Conservation (phyloP, 1,284 basidiomycete genomes). For the Exobasidium cylindrosporum region DNA sequence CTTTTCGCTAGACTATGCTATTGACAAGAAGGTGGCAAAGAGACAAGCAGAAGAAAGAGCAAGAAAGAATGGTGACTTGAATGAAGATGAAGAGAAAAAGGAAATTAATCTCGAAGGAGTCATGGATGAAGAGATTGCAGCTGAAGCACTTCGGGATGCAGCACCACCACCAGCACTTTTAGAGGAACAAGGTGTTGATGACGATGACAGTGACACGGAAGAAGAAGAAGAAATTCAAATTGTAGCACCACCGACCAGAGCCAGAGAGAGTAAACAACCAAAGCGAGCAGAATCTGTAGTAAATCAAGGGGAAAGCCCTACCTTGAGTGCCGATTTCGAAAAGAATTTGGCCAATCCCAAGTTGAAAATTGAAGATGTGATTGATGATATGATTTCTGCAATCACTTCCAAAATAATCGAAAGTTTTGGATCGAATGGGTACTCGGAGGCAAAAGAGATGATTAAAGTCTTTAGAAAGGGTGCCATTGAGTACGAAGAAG, state of each 20-base stretch:
- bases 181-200: neutral
- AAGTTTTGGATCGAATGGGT: slow-evolving; percentile 11
- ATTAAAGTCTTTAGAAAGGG: neutral
- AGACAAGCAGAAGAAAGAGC: neutral
- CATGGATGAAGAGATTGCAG: slow-evolving; percentile 11
- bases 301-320: neutral
- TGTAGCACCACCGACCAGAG: neutral
- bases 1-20: neutral
- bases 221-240: slow-evolving; percentile 9
- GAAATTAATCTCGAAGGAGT: slow-evolving; percentile 9
- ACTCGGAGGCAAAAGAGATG: slow-evolving; percentile 1
- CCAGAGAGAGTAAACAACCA: neutral
- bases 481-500: slow-evolving; percentile 12
- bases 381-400: slow-evolving; percentile 1
- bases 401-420: neutral
- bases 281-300: neutral
- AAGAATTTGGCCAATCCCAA: neutral
- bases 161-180: too few relatives aligned
- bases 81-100: slow-evolving; percentile 8
- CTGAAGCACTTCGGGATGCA: neutral
- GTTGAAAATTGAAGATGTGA: neutral
- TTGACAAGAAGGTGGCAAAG: neutral
- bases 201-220: slow-evolving; percentile 5
- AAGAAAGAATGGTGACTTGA: neutral
- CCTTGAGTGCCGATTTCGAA: neutral